Base-by-base conservation (phyloP, 1,139 yeast species). In the Arxiozyma bovina region DNA sequence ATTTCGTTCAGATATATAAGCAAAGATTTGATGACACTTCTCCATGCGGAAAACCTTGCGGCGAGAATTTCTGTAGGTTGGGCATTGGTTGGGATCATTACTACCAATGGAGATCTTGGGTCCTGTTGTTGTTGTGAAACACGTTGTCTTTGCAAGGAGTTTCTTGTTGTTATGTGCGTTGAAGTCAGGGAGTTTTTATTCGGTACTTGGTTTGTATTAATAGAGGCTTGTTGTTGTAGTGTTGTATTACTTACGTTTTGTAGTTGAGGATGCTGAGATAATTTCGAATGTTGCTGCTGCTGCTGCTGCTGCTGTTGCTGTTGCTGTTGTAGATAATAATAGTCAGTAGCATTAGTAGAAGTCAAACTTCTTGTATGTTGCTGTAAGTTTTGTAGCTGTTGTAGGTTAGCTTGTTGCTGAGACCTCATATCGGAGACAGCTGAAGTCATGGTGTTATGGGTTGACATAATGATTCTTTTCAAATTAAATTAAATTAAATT, bases 11-110 rank as follows among this genome's bases (percentile, higher is more conserved):
- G 75, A 68, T 93, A 93, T 53, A 77, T 80, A 30, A 87, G 78
- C 55, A 93, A 72, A 43, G 91, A 85, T 56, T 84, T 82, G 57
- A 90, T 83, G 53, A 91, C 80, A 53, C 80, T 77, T 60, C 96
- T 76, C 97, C 97, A 93, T 3, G 95, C 85, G 50, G 83, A 80
- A 67, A 91, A 89, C 60, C 99, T 76, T 44, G 80, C 78, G 4
- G 96, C 94, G 61, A 93, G 74, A 8, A 87, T 80, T 58, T 90
- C 97, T 0, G 97, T 89, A 17, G 98, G 98, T 64, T 81, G 80
- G 3, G 84, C 80, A 58, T 73, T 69, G 12, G 79, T 74, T 6
- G 86, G 86, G 45, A 81, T 72, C 34, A 73, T 67, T 17, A 77
- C 69, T 1, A 68, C 64, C 34, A 77, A 64, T 0, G 82, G 82